Conservation (phyloP, 768 basidiomycete genomes). For the Bullera alba region DNA sequence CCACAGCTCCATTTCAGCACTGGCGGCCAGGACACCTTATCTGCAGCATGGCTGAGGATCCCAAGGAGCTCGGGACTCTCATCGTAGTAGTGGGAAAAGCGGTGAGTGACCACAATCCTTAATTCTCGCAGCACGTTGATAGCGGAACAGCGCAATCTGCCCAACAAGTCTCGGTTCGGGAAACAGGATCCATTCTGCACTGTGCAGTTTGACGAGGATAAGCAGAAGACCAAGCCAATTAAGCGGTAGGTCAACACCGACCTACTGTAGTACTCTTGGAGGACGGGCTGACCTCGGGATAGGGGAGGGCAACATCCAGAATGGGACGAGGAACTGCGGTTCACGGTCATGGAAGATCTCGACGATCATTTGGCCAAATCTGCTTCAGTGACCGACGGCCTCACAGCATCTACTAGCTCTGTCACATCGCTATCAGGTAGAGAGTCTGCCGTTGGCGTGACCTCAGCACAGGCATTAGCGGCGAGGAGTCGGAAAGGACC, state of each 20-base stretch:
- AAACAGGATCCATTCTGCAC: slow-evolving; percentile 86
- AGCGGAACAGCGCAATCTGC: slow-evolving; percentile 55
- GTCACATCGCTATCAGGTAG: slow-evolving; percentile 5
- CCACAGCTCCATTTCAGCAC: too few relatives aligned
- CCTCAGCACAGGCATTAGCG: slow-evolving; percentile 28
- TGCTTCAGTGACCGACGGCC: slow-evolving; percentile 19
- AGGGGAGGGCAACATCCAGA: slow-evolving; percentile 85
- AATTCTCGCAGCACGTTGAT: slow-evolving; percentile 21
- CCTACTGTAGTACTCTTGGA: too few relatives aligned
- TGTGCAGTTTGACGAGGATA: slow-evolving; percentile 57
- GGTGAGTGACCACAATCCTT: slow-evolving; percentile 51
- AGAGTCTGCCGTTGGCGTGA: slow-evolving; percentile 22
- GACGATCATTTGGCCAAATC: slow-evolving; percentile 41
- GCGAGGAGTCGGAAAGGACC: slow-evolving; percentile 32
- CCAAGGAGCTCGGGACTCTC: slow-evolving; percentile 70
- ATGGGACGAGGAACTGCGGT: slow-evolving; percentile 87
- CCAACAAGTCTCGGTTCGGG: slow-evolving; percentile 74
- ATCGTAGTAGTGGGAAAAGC: slow-evolving; percentile 81
- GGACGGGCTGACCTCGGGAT: background rate
- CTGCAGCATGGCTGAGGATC: slow-evolving; percentile 11
- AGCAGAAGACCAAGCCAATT: slow-evolving; percentile 65
- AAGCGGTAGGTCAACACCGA: slow-evolving; percentile 47
- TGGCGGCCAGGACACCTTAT: too few relatives aligned
- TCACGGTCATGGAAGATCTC: slow-evolving; percentile 55
- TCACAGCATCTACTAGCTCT: slow-evolving; percentile 18